Conservation (phyloP, 2,329 filamentous ascomycete genomes). For the Epichloe scottii region DNA sequence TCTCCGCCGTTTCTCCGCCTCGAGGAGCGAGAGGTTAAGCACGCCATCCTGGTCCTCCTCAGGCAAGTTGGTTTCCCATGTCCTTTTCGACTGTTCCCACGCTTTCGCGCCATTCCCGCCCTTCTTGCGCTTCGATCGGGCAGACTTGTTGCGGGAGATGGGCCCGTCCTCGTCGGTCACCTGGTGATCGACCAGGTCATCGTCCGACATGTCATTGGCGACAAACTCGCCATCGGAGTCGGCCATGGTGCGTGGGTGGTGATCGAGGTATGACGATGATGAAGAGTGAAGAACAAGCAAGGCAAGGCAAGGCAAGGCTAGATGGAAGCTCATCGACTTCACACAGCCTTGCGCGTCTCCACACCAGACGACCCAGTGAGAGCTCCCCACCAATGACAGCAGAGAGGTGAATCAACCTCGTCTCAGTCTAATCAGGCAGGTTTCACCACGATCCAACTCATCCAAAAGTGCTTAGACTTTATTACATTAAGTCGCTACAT, state of each 20-base stretch:
- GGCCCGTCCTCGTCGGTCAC: constrained; percentile 27
- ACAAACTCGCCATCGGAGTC: constrained; percentile 64
- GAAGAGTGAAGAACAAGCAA: background rate
- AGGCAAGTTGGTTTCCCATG: constrained; percentile 57
- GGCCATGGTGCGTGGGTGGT: constrained; percentile 38
- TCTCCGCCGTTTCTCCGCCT: constrained; percentile 70
- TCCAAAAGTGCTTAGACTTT: background rate
- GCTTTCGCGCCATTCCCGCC: constrained; percentile 36
- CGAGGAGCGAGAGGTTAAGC: constrained; percentile 64
- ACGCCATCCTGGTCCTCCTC: constrained; percentile 66
- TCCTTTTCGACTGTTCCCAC: constrained; percentile 55
- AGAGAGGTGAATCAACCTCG: background rate
- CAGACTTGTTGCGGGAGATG: constrained; percentile 14
- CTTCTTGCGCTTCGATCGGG: constrained; percentile 18
- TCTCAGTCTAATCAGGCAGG: background rate
- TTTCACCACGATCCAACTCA: background rate
- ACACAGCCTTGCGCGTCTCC: constrained; percentile 2
- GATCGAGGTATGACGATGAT: background rate
- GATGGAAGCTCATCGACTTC: background rate
- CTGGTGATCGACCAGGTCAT: constrained; percentile 44
- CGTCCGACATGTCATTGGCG: constrained; percentile 49
- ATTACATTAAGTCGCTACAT: constrained; percentile 6
- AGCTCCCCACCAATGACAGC: background rate
- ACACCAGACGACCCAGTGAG: background rate
- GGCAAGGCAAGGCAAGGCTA: background rate